Evolutionary conservation across 805 yeast species (phyloP).

Genomic region (Cyberlindnera mrakii): DNA sequence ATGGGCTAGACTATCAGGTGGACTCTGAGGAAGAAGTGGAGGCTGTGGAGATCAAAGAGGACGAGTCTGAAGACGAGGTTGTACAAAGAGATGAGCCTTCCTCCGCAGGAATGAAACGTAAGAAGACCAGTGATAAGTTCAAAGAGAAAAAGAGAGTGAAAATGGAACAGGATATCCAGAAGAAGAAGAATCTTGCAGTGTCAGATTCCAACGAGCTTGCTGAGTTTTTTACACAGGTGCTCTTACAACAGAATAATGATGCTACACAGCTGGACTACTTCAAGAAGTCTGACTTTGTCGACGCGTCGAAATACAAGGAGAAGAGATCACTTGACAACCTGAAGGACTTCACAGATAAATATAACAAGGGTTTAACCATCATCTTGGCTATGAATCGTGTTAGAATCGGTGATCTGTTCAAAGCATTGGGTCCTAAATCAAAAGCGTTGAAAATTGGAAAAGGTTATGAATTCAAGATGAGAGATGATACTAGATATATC

Average conservation of each 20-base stretch:
- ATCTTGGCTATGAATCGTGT: conserved; percentile 71
- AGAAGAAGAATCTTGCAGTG: conserved; percentile 49
- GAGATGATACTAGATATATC: conserved; percentile 22
- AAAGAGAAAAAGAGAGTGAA: conserved; percentile 60
- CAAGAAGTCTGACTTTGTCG: conserved; percentile 49
- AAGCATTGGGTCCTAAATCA: conserved; percentile 40
- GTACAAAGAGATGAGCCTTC: conserved; percentile 6
- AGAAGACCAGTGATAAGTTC: conserved; percentile 36
- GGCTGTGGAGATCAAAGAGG: conserved; percentile 28
- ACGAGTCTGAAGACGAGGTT: conserved; percentile 22
- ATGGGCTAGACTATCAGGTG: conserved; percentile 61
- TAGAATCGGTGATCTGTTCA: conserved; percentile 79
- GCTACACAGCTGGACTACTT: conserved; percentile 71
- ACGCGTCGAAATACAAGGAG: conserved; percentile 52
- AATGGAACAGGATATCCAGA: conserved; percentile 56
- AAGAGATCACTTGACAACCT: conserved; percentile 52
- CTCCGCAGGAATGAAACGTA: conserved; percentile 17
- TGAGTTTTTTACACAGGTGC: conserved; percentile 57
- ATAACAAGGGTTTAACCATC: conserved; percentile 40
- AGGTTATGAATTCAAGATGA: conserved; percentile 21
- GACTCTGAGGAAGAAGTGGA: conserved; percentile 36
- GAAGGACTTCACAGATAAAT: conserved; percentile 44
- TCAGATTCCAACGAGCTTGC: conserved; percentile 56
- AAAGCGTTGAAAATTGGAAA: conserved; percentile 23
- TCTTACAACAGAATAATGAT: conserved; percentile 57